Base-by-base conservation (phyloP, 495 filamentous ascomycete genomes). In the Trichoderma gamsii region DNA sequence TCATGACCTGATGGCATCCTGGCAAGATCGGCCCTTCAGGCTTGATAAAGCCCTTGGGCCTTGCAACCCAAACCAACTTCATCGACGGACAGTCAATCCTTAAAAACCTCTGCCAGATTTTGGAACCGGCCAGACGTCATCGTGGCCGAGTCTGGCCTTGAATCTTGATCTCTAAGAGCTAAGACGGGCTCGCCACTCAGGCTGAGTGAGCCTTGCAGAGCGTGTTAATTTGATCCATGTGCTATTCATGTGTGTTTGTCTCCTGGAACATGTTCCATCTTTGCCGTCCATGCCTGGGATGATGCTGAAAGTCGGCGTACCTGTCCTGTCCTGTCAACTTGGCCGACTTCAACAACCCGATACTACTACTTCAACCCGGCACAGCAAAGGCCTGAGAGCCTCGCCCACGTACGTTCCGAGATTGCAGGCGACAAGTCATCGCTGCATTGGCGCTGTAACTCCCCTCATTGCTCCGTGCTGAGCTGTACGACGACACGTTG, bases 371-470 rank as follows among this genome's bases (percentile, higher is more conserved):
- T 27, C 3, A 12, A 61, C 56, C 27, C 13, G 56, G 27, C 27
- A 25, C 56, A 29, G 25, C 25, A 25, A 29, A 13, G 56, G 25
- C 25, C 11, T 32, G 5, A 25, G 27, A 32, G 23, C 56, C 27
- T 61, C 56, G 23, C 56, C 56, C 27, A 25, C 35, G 5, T 38
- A 27, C 27, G 13, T 29, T 7, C 56, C n/a, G 21, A 61, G 51
- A 32, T 12, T 61, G 56, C 56, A 61, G 25, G 27, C 56, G 56
- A 61, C 56, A 61, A 61, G 56, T 61, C 56, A 61, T 61, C 56
- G 56, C 56, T 61, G 56, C 56, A 61, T 61, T 32, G 25, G 27
- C 35, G 13, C 56, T 61, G 56, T 61, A 7, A 61, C 56, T 25
- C n/a, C 35, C 35, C 27, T 25, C 56, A 61, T 18, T 32, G 56